A percentile compares a stretch with the other conserved stretches of the same genome.
Conservation (phyloP, 805 yeast species). For the Suhomyces vadensis region DNA sequence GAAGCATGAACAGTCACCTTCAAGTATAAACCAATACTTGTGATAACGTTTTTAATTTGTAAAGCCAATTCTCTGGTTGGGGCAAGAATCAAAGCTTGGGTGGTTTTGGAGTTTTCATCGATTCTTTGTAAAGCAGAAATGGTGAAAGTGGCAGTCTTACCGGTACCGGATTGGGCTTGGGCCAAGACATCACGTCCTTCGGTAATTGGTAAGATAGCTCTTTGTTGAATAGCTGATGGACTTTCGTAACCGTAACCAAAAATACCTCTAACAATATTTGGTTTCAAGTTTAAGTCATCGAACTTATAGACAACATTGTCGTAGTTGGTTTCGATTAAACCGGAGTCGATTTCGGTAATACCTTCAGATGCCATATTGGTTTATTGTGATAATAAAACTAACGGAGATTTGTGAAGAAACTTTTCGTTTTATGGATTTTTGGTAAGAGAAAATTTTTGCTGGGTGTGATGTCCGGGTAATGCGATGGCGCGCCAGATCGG, state of each 20-base stretch:
- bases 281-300: constrained; percentile 75
- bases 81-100: constrained; percentile 88
- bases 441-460: constrained; percentile 14
- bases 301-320: constrained; percentile 78
- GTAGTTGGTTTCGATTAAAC: constrained; percentile 90
- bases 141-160: constrained; percentile 97
- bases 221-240: constrained; percentile 96
- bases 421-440: constrained; percentile 3
- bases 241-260: constrained; percentile 91
- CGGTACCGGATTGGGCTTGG: constrained; percentile 99
- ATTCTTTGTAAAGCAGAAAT: constrained; percentile 89
- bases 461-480: constrained; percentile 12
- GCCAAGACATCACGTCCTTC: constrained; percentile 95
- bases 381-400: constrained; percentile 3
- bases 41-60: constrained; percentile 87
- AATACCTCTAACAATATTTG: constrained; percentile 71
- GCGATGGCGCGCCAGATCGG: constrained; percentile 4
- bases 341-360: constrained; percentile 76
- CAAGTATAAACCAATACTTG: constrained; percentile 84
- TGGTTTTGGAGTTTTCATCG: constrained; percentile 67
- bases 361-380: constrained; percentile 59
- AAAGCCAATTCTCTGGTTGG: constrained; percentile 97
- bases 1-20: constrained; percentile 86
- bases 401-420: constrained; percentile 6
- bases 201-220: constrained; percentile 94